Evolutionary conservation across 2,329 filamentous ascomycete species (phyloP).

Genomic region (Alternaria ethzedia): DNA sequence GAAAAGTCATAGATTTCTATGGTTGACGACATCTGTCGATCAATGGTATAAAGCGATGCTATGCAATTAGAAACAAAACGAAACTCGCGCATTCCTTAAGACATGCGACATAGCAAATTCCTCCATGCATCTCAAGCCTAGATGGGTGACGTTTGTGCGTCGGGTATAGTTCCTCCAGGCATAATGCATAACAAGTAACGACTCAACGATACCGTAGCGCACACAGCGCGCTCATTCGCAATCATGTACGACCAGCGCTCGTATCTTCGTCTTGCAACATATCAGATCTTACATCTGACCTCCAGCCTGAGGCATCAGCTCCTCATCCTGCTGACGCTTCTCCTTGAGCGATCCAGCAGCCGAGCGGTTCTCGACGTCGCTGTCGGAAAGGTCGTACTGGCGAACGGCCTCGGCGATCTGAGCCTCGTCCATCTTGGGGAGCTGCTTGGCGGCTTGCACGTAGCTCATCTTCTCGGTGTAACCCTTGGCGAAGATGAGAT

Average conservation of each 20-base stretch:
- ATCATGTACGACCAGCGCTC: conserved; percentile 23
- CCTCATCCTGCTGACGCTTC: conserved; percentile 31
- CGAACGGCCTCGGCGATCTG: conserved; percentile 43
- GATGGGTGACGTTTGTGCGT: conserved; percentile 27
- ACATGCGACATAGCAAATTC: background rate
- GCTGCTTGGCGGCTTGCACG: conserved; percentile 45
- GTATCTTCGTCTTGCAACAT: conserved; percentile 1
- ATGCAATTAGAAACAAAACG: conserved; percentile 5
- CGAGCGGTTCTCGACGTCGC: conserved; percentile 43
- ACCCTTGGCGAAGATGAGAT: conserved; percentile 56
- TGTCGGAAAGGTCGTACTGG: conserved; percentile 42
- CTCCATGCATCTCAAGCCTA: conserved; percentile 8
- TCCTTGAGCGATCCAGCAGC: conserved; percentile 29
- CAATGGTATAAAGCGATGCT: conserved; percentile 13
- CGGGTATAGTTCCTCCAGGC: conserved; percentile 33
- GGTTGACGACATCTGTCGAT: conserved; percentile 5
- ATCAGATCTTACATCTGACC: conserved; percentile 13
- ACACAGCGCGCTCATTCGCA: conserved; percentile 18
- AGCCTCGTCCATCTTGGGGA: conserved; percentile 42
- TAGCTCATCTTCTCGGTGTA: conserved; percentile 46
- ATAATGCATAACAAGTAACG: conserved; percentile 13
- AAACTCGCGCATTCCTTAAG: conserved; percentile 1
- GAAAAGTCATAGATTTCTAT: conserved; percentile 3
- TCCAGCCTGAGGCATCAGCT: conserved; percentile 23
- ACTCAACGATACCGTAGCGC: conserved; percentile 21